A percentile compares a stretch with the other conserved stretches of the same genome.
phyloP scores from a whole-genome alignment of 2,329 filamentous ascomycete species.

The Blumeria graminis region DNA sequence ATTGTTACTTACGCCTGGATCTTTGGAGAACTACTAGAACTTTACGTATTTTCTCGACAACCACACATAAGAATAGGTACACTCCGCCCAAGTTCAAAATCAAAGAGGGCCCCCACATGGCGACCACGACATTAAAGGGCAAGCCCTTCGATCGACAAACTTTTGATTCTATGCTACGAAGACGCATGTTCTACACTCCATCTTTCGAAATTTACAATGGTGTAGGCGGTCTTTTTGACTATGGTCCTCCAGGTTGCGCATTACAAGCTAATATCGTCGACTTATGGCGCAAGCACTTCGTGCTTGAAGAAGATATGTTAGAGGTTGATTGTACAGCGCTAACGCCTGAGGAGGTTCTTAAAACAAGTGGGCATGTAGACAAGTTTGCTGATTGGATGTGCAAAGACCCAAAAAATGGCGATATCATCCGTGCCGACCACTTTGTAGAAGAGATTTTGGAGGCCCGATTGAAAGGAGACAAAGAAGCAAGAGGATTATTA shows the following conservation, averaged over 20 bases:
- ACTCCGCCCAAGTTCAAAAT: constrained; percentile 15
- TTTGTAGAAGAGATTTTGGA: constrained; percentile 89
- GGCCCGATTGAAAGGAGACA: constrained; percentile 65
- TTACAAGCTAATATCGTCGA: constrained; percentile 47
- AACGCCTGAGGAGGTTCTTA: constrained; percentile 79
- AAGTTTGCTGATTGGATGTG: constrained; percentile 95
- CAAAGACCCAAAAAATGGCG: constrained; percentile 92
- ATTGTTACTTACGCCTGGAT: too few species aligned
- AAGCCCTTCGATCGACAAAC: constrained; percentile 64
- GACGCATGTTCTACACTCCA: constrained; percentile 83
- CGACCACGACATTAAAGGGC: constrained; percentile 60
- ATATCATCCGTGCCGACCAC: constrained; percentile 90
- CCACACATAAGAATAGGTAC: constrained; percentile 15
- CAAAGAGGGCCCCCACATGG: constrained; percentile 24
- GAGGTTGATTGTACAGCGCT: constrained; percentile 69
- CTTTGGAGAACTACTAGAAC: too few species aligned
- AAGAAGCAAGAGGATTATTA: constrained; percentile 70
- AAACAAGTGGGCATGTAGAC: constrained; percentile 90
- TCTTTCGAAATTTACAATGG: constrained; percentile 91
- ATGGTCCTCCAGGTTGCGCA: constrained; percentile 44
- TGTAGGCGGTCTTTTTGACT: constrained; percentile 56
- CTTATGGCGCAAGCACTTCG: constrained; percentile 51
- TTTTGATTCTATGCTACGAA: constrained; percentile 67
- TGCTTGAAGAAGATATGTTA: constrained; percentile 50
- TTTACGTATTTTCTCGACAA: constrained; percentile 18